A percentile compares a stretch with the other conserved stretches of the same genome.
Conservation (phyloP, 805 yeast species). For the Scheffersomyces lignosus region DNA sequence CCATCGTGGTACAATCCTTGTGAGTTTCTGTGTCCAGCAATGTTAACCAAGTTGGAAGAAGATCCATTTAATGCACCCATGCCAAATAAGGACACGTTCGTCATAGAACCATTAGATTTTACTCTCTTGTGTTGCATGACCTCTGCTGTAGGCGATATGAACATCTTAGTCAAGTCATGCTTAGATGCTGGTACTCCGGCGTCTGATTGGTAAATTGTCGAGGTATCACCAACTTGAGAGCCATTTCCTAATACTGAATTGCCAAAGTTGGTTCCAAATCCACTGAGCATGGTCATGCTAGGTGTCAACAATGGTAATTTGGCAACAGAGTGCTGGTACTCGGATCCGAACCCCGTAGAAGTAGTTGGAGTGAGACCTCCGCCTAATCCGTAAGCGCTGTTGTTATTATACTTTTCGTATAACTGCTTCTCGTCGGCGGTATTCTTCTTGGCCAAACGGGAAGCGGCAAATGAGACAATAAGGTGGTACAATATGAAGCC, state of each 20-base stretch:
- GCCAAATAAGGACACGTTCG: conserved; percentile 11
- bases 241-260: conserved; percentile 11
- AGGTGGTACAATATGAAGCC: conserved; percentile 54
- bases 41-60: conserved; percentile 17
- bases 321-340: conserved; percentile 24
- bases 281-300: conserved; percentile 16
- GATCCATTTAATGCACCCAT: conserved; percentile 18
- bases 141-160: conserved; percentile 80
- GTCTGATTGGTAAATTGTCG: conserved; percentile 35
- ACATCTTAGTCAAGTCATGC: conserved; percentile 51
- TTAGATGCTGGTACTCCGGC: conserved; percentile 30
- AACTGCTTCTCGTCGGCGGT: conserved; percentile 30
- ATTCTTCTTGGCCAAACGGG: conserved; percentile 50
- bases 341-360: conserved; percentile 10
- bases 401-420: conserved; percentile 32
- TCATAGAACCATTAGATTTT: conserved; percentile 20
- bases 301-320: conserved; percentile 35
- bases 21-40: conserved; percentile 29
- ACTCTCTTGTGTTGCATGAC: conserved; percentile 52
- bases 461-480: conserved; percentile 48
- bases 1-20: too few species aligned
- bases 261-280: conserved; percentile 9
- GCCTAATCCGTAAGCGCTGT: conserved; percentile 28
- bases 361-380: conserved; percentile 18
- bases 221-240: conserved; percentile 30